Conservation (phyloP, 495 filamentous ascomycete species). For the Penicillium parvum region DNA sequence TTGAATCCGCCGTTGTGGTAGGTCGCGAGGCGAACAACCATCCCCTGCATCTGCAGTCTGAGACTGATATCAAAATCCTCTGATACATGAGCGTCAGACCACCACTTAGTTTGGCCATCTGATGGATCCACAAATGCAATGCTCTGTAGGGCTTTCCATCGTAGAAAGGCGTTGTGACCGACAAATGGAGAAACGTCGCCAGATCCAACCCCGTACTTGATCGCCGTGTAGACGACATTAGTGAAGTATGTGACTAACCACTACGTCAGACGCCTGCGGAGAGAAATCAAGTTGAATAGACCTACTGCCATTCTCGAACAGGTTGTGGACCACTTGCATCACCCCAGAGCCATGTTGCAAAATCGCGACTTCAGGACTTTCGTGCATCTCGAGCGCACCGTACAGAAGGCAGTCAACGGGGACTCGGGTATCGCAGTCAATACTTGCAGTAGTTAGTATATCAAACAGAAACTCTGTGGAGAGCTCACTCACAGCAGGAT, state of each 20-base stretch:
- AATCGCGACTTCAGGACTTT: slow-evolving; percentile 42
- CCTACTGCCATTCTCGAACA: slow-evolving; percentile 37
- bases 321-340: slow-evolving; percentile 41
- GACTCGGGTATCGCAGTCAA: slow-evolving; percentile 14
- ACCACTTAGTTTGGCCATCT: slow-evolving; percentile 33
- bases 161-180: slow-evolving; percentile 74
- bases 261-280: too few relatives aligned
- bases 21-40: slow-evolving; percentile 37
- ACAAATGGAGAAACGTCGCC: slow-evolving; percentile 52
- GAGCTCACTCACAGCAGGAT: slow-evolving; percentile 66
- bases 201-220: slow-evolving; percentile 33
- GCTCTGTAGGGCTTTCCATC: slow-evolving; percentile 73
- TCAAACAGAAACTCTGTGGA: neutral
- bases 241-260: slow-evolving; percentile 43
- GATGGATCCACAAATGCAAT: slow-evolving; percentile 16
- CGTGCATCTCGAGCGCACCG: slow-evolving; percentile 45
- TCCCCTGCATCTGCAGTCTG: slow-evolving; percentile 34
- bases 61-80: slow-evolving; percentile 44
- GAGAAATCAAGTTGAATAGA: too few relatives aligned
- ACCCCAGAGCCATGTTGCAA: slow-evolving; percentile 46
- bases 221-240: slow-evolving; percentile 39
- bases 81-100: slow-evolving; percentile 40
- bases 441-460: slow-evolving; percentile 13
- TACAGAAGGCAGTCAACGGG: slow-evolving; percentile 45
- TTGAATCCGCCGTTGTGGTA: slow-evolving; percentile 41